Evolutionary conservation across 768 basidiomycete species (phyloP), one percentile per base, ranked within the genome.

Genomic region (Megacollybia marginata): DNA sequence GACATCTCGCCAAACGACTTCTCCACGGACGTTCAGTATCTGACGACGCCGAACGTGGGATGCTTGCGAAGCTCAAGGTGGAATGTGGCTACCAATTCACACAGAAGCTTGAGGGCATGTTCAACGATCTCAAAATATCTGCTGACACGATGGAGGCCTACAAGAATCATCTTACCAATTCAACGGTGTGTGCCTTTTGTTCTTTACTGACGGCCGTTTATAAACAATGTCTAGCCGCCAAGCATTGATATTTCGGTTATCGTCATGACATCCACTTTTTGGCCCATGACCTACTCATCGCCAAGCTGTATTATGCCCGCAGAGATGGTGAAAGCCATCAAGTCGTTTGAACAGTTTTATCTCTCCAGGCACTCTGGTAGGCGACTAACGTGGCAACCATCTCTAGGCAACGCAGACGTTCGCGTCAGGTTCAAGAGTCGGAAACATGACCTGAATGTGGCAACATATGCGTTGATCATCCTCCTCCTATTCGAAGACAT

Each of bases 251-350:
- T 97, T 34, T 83, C 79, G 1, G 92, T 97, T 38, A 93, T 76
- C 5, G 87, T 99, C 45, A 92, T 97, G 81, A 98, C 96, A 0
- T 89, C 94, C 1, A 95, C 93, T 4, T 91, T 89, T 65, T 99
- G 96, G 96, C 96, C 96, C 0, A 86, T 84, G 71, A 73, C 85
- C 2, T 78, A 84, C 52, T 74, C 78, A 2, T 66, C 75, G 9
- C 69, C 82, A 2, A 60, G 80, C 0, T 96, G 91, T 57, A 80
- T 69, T 5, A 70, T 97, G 36, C 83, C 92, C 0, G 62, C 75
- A 13, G 65, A 75, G 13, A 73, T 99, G 58, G 62, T 78, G 18
- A 75, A 74, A 54, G 74, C 84, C 0, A 80, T 79, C 63, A 80
- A 78, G 59, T 83, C 83, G 1, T 99, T 94, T 59, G 88, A 96